Evolutionary conservation across 2,329 filamentous ascomycete genomes (phyloP), one percentile per base, ranked within the genome.

Genomic region (Reticulascus tulasneorum): DNA sequence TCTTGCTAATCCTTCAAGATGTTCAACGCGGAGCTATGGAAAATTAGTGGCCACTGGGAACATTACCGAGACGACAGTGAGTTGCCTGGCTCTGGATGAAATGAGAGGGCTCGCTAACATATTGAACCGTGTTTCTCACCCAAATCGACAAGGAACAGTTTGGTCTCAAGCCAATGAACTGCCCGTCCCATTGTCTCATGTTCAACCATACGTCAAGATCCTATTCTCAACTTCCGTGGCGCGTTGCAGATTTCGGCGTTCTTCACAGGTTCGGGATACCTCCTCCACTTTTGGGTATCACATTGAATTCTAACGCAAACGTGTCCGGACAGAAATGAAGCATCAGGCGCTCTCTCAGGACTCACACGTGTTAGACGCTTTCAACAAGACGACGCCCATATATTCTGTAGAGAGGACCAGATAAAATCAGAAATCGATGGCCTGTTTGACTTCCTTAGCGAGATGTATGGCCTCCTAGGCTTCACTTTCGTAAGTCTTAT

Each of bases 341-440:
- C 90, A 22, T 96, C 89, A 3, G 93, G 93, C 36, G 91, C 93
- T 5, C 72, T 98, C 27, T 86, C 82, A 29, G 93, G 93, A 22
- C 73, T 98, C 45, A 97, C 93, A 4, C 81, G 93, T 60, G 91
- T 97, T 9, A 82, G 93, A 31, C 81, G 90, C 49, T 97, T 98
- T 70, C 85, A 93, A 59, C 91, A 97, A 65, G 93, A 98, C 53
- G 93, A 98, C 60, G 86, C 86, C 4, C 93, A 98, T 60, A 93
- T 96, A 49, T 95, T 98, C 74, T 96, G 90, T 65, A 82, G 82
- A 17, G 78, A 88, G 50, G 83, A 88, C 42, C 87, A 94, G 64
- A 75, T 76, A 46, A 69, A 68, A 50, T 69, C 77, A 32, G 88
- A 94, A 56, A 89, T 97, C 26, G 80, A 83, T 38, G 82, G 74